Conservation (phyloP, 192 early-diverging fungal genomes). For the Coemansia sp. region DNA sequence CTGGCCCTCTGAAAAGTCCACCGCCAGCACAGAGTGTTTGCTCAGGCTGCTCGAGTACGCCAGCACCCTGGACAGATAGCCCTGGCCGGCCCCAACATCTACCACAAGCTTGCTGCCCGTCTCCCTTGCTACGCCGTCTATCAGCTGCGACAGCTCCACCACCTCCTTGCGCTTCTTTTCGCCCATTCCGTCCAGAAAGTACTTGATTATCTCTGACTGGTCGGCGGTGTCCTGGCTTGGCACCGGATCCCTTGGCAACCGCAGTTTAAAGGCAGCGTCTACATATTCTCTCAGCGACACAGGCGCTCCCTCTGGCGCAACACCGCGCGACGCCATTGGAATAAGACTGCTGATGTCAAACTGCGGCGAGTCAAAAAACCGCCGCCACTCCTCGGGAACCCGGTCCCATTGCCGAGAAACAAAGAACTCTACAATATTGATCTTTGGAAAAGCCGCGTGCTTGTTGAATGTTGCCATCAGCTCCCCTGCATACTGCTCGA, state of each 20-base stretch:
- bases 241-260: constrained; percentile 19
- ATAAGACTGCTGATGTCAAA: constrained; percentile 30
- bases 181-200: constrained; percentile 50
- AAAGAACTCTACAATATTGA: constrained; percentile 51
- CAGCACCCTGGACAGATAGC: constrained; percentile 47
- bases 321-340: constrained; percentile 29
- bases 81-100: constrained; percentile 54
- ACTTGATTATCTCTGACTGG: constrained; percentile 8
- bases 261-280: constrained; percentile 26
- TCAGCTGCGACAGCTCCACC: constrained; percentile 33
- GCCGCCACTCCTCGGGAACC: constrained; percentile 42
- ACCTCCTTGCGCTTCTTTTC: constrained; percentile 53
- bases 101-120: constrained; percentile 27
- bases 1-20: constrained; percentile 41
- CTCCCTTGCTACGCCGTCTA: constrained; percentile 15
- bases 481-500: constrained; percentile 31
- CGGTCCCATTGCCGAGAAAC: constrained; percentile 32
- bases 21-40: constrained; percentile 26
- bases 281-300: constrained; percentile 36
- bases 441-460: constrained; percentile 31
- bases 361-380: constrained; percentile 19
- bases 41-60: constrained; percentile 26
- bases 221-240: not conserved
- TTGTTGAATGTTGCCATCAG: constrained; percentile 13
- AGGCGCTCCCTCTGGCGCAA: constrained; percentile 14